Percentiles rank a stretch among this genome's conserved stretches.
phyloP scores from a whole-genome alignment of 2,329 filamentous ascomycete species.

The Colletotrichum aenigma region DNA sequence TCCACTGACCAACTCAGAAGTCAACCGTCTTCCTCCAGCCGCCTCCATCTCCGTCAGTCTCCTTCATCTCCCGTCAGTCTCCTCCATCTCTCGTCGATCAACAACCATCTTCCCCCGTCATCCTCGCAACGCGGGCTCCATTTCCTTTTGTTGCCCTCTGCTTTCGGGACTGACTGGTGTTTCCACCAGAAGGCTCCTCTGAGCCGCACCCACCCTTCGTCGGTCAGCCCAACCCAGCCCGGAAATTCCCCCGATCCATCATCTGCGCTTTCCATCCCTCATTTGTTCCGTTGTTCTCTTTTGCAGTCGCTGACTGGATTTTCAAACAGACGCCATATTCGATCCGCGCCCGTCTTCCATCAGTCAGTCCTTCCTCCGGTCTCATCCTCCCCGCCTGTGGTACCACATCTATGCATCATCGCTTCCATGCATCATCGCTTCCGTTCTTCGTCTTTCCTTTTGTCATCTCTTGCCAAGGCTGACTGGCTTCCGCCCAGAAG shows the following conservation, averaged over 20 bases:
- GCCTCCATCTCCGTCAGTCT: background rate
- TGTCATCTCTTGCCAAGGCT: background rate
- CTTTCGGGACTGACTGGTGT: background rate
- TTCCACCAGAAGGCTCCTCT: background rate
- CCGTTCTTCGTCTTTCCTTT: too few relatives aligned
- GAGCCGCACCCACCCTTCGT: background rate
- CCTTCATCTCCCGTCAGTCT: background rate
- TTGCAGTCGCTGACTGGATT: background rate
- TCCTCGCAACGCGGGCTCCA: background rate
- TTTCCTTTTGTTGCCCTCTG: background rate
- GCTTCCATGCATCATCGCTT: background rate
- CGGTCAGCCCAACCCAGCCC: background rate
- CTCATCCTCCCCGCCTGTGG: background rate
- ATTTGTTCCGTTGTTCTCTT: background rate
- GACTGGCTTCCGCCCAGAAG: background rate
- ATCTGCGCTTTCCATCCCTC: background rate
- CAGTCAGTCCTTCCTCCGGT: background rate
- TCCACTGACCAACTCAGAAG: background rate
- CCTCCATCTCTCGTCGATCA: background rate
- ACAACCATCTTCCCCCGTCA: background rate
- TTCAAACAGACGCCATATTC: background rate
- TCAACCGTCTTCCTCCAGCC: background rate
- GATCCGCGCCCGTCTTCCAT: background rate
- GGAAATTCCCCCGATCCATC: background rate
- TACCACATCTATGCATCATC: background rate